Percentiles rank a stretch among this genome's conserved stretches.
Evolutionary conservation across 225 moss, liverwort and hornwort genomes (phyloP).

Genomic region (Neckera pumila): DNA sequence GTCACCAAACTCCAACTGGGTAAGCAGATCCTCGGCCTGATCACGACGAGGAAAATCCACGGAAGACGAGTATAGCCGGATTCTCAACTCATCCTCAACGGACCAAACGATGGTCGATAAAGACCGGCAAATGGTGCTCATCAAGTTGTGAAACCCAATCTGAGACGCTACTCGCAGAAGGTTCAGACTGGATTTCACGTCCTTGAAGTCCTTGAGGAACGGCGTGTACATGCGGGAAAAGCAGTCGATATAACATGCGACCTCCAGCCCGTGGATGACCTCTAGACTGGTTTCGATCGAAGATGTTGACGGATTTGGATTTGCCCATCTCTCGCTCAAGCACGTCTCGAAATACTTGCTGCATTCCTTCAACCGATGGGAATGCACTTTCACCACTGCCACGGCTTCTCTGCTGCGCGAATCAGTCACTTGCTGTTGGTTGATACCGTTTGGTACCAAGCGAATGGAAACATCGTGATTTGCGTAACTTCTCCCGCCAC

Average conservation of each 20-base stretch:
- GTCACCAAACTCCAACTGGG: background rate
- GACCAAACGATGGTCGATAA: background rate
- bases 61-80: background rate
- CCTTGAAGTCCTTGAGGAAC: background rate
- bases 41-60: background rate
- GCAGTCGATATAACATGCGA: background rate
- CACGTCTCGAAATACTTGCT: background rate
- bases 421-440: no score
- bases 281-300: background rate
- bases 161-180: background rate
- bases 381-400: background rate
- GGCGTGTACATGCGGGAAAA: background rate
- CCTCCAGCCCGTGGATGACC: background rate
- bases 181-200: background rate
- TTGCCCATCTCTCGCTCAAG: background rate
- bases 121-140: background rate
- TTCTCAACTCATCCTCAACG: background rate
- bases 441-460: background rate
- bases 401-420: background rate
- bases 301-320: background rate
- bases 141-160: background rate
- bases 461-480: background rate
- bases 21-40: background rate
- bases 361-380: background rate
- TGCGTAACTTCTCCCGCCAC: no score